phyloP scores from a whole-genome alignment of 2,329 filamentous ascomycete species.

The Fusarium sp. region DNA sequence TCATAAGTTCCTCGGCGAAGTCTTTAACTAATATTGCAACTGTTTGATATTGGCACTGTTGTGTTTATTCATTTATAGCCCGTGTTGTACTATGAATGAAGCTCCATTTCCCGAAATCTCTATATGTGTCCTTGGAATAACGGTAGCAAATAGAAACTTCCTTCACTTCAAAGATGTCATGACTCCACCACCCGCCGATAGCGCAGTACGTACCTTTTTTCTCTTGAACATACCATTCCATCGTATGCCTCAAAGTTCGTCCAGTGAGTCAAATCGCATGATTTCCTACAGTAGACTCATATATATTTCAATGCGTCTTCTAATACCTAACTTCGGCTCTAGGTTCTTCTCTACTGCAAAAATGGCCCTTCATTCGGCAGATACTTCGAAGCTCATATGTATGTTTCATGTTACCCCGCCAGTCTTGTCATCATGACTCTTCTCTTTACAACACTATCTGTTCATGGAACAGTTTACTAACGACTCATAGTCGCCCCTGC shows the following conservation, averaged over 20 bases:
- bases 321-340: slow-evolving; percentile 14
- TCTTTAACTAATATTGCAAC: not conserved
- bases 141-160: slow-evolving; percentile 10
- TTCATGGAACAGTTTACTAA: not conserved
- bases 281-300: slow-evolving; percentile 3
- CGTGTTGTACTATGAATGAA: not conserved
- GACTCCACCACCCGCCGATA: slow-evolving; percentile 24
- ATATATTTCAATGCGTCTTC: slow-evolving; percentile 38
- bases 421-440: slow-evolving; percentile 3
- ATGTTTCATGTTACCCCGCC: slow-evolving; percentile 35
- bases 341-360: slow-evolving; percentile 41
- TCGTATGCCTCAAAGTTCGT: slow-evolving; percentile 15
- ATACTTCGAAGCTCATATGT: slow-evolving; percentile 60
- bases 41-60: not conserved
- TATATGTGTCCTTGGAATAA: not conserved
- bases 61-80: not conserved
- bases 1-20: not conserved
- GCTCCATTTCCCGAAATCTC: not conserved
- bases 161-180: slow-evolving; percentile 34
- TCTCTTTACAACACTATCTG: not conserved
- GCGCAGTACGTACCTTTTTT: slow-evolving; percentile 29
- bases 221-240: slow-evolving; percentile 21
- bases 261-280: slow-evolving; percentile 29
- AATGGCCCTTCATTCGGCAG: slow-evolving; percentile 57
- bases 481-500: slow-evolving; percentile 67